Evolutionary conservation across 192 early-diverging fungal species (phyloP), one percentile per base, ranked within the genome.

Genomic region (Entomortierella chlamydospora): DNA sequence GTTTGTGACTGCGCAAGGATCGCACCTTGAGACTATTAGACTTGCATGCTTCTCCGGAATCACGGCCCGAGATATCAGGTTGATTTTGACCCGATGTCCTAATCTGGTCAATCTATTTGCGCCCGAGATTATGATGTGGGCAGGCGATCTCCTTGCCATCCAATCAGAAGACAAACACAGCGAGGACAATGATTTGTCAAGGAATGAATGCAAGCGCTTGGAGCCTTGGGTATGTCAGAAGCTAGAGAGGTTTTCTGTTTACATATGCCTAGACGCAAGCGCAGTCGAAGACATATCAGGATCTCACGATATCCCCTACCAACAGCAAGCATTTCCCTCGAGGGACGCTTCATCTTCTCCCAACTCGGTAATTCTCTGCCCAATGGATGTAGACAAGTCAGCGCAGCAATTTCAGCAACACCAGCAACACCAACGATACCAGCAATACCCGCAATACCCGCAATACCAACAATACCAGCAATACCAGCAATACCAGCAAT

Each of bases 11-110:
- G 34, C 41, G 53, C 70, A 72, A 31, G 61, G 61, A 0, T n/a
- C 25, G 15, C 31, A 63, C 3, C 61, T 72, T n/a, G 54, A 72
- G 45, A 72, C 61, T 41, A 63, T 72, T 11, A 34, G 70, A 8
- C 55, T 72, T 8, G 70, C 70, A 15, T 72, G 70, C 34, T 72
- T 64, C 29, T 57, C 61, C 20, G 70, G 70, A 33, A 57, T 72
- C 18, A 41, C 61, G 28, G 52, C 61, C 23, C 34, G 17, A 17
- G 70, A 72, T 58, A 29, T 72, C 28, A 28, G 55, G 33, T 29
- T 64, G 23, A 57, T 72, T 29, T 42, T 72, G 30, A 63, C 61
- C 22, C 28, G 25, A 0, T 72, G 70, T 42, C 70, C 70, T 5
- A 72, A 72, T 39, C n/a, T 72, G 25, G 31, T 64, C 43, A 64